phyloP scores from a whole-genome alignment of 192 early-diverging fungal species.

The Linnemannia exigua region DNA sequence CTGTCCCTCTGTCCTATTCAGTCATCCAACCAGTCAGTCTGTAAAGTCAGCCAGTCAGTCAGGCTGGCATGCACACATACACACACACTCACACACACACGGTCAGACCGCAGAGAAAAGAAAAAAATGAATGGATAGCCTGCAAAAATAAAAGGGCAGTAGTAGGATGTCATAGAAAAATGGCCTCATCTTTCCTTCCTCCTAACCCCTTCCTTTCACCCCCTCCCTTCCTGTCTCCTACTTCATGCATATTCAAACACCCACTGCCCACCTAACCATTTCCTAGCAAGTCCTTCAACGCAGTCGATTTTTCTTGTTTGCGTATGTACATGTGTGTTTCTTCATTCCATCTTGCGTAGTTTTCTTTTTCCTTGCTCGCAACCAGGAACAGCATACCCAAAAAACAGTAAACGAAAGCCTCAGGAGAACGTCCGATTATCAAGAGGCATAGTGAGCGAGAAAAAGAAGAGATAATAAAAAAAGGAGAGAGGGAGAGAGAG shows the following conservation, averaged over 20 bases:
- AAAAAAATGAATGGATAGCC: neutral
- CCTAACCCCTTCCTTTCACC: too few relatives aligned
- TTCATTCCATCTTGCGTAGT: neutral
- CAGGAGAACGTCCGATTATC: neutral
- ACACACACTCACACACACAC: neutral
- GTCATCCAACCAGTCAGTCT: neutral
- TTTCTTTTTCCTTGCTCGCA: neutral
- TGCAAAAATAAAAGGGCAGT: neutral
- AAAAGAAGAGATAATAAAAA: constrained; percentile 1
- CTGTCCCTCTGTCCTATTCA: neutral
- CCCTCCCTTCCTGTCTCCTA: neutral
- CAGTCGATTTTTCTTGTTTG: neutral
- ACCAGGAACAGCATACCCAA: neutral
- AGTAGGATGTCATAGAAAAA: constrained; percentile 5
- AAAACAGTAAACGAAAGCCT: constrained; percentile 1
- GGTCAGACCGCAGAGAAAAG: neutral
- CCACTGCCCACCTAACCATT: neutral
- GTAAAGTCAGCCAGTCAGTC: neutral
- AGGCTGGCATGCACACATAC: neutral
- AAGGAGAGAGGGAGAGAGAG: neutral
- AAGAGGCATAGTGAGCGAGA: neutral
- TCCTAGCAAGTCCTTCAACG: neutral
- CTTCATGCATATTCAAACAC: constrained; percentile 11
- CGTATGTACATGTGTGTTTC: neutral
- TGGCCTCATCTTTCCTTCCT: neutral